These are phyloP conservation scores for Fistulifera pelliculosa DNA, from an alignment of 108 stramenopile genomes.

Conservation along the genomic window DNA sequence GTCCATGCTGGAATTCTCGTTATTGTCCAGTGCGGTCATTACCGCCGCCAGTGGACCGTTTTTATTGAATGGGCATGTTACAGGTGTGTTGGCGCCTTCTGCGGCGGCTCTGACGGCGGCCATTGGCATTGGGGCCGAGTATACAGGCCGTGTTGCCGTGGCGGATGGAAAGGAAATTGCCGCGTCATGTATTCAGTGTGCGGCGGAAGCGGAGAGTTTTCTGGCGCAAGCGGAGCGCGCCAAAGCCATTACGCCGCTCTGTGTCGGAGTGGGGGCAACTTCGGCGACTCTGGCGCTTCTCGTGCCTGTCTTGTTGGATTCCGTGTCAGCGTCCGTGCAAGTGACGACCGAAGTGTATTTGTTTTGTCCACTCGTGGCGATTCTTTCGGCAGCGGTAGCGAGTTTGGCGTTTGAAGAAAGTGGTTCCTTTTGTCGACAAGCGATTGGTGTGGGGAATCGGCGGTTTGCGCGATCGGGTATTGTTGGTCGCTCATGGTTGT, in stretches of 20 bases:
- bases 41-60: constrained; percentile 57
- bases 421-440: constrained; percentile 32
- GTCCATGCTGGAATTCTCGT: constrained; percentile 40
- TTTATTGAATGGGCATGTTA: constrained; percentile 51
- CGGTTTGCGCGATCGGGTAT: constrained; percentile 62
- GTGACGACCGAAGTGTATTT: constrained; percentile 62
- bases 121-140: constrained; percentile 84
- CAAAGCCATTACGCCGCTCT: constrained; percentile 84
- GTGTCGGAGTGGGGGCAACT: constrained; percentile 81
- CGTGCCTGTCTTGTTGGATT: constrained; percentile 59
- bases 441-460: constrained; percentile 80
- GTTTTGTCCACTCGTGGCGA: constrained; percentile 61
- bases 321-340: constrained; percentile 18
- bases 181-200: constrained; percentile 78
- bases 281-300: constrained; percentile 65
- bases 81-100: constrained; percentile 61
- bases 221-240: constrained; percentile 80
- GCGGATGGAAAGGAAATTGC: constrained; percentile 87
- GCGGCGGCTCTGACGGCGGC: constrained; percentile 48
- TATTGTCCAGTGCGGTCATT: constrained; percentile 45
- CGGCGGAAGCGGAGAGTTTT: constrained; percentile 81
- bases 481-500: constrained; percentile 80
- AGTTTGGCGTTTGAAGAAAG: constrained; percentile 68
- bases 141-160: constrained; percentile 78
- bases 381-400: constrained; percentile 62